phyloP scores from a whole-genome alignment of 2,329 filamentous ascomycete genomes.

The Neofusicoccum ribis region DNA sequence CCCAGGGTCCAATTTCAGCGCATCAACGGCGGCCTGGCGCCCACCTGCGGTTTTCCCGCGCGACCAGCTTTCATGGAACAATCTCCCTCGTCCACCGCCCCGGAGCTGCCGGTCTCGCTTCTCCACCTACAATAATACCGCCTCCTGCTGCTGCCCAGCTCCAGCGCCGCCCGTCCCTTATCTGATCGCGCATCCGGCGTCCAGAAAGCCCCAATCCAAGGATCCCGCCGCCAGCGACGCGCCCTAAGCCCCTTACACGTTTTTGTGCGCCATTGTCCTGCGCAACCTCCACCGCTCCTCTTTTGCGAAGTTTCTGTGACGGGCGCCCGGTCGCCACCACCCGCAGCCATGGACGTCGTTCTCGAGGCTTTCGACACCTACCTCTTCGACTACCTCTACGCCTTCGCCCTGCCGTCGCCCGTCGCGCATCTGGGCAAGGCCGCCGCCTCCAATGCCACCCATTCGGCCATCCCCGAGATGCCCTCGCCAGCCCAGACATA shows the following conservation, averaged over 20 bases:
- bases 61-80: background rate
- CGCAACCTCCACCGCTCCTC: background rate
- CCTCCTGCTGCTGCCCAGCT: background rate
- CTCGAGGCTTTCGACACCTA: conserved; percentile 84
- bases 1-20: background rate
- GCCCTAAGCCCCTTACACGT: conserved; percentile 2
- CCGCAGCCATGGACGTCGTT: conserved; percentile 78
- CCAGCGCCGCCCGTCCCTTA: background rate
- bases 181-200: background rate
- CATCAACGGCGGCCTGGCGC: background rate
- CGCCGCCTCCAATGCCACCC: conserved; percentile 55
- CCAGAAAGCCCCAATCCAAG: background rate
- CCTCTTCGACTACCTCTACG: conserved; percentile 77
- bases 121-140: conserved; percentile 11
- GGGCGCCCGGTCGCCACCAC: background rate
- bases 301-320: background rate
- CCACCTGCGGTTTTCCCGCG: background rate
- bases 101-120: background rate
- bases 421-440: conserved; percentile 36
- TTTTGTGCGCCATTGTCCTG: background rate
- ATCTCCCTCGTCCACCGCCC: background rate
- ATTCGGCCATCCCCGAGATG: conserved; percentile 44
- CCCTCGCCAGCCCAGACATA: conserved; percentile 48
- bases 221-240: background rate
- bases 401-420: conserved; percentile 64